These are phyloP conservation scores for Saturnispora zaruensis DNA, from an alignment of 805 yeast species.

Conservation along the genomic window DNA sequence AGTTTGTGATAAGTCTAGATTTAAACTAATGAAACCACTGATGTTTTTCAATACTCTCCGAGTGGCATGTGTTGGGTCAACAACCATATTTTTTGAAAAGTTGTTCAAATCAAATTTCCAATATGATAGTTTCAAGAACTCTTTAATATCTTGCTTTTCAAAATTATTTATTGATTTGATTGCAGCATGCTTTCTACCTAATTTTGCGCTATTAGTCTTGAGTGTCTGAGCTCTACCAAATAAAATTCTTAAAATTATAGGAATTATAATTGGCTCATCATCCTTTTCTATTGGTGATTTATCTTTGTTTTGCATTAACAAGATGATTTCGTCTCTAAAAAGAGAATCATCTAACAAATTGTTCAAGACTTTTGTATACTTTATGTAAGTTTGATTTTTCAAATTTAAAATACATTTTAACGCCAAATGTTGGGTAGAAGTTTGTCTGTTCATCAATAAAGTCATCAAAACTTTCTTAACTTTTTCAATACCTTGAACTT, in stretches of 20 bases:
- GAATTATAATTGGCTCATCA: conserved; percentile 58
- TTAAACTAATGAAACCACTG: conserved; percentile 57
- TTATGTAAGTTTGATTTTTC: conserved; percentile 47
- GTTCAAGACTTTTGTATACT: conserved; percentile 63
- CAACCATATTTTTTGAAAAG: conserved; percentile 21
- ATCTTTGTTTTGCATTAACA: conserved; percentile 46
- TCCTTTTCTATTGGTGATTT: conserved; percentile 47
- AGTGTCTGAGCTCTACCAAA: conserved; percentile 80
- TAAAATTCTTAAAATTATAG: conserved; percentile 64
- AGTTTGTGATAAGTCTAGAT: conserved; percentile 45
- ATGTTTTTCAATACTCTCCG: conserved; percentile 37
- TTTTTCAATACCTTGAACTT: conserved; percentile 42
- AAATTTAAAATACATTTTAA: conserved; percentile 60
- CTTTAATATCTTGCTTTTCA: conserved; percentile 39
- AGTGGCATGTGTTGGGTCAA: conserved; percentile 22
- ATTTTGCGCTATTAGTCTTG: conserved; percentile 58
- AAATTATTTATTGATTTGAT: conserved; percentile 55
- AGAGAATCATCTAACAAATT: conserved; percentile 74
- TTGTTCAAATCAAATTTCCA: conserved; percentile 39
- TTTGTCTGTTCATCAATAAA: conserved; percentile 51
- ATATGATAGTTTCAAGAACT: conserved; percentile 57
- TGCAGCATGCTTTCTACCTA: conserved; percentile 64
- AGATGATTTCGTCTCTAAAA: conserved; percentile 77
- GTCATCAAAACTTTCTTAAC: conserved; percentile 46
- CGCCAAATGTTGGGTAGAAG: conserved; percentile 63